phyloP scores from a whole-genome alignment of 345 rosid species.

The Euphorbia peplus region DNA sequence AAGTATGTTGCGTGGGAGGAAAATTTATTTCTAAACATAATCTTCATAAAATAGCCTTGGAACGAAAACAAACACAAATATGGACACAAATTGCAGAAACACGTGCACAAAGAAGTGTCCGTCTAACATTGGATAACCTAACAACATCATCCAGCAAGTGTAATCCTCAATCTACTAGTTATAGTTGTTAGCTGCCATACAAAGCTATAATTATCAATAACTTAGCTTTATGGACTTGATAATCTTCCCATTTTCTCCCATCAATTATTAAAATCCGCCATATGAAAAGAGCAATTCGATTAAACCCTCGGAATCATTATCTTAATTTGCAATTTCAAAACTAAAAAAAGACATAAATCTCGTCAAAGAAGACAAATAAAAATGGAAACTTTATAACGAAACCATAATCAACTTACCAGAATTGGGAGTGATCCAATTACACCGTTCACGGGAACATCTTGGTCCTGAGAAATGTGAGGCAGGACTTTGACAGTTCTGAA shows the following conservation, averaged over 20 bases:
- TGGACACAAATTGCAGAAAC: too few relatives aligned
- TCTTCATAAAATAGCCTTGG: too few relatives aligned
- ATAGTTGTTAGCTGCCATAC: neutral
- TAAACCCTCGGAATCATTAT: neutral
- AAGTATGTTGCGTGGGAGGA: too few relatives aligned
- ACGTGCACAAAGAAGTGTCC: too few relatives aligned
- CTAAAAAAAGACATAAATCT: neutral
- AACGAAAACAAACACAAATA: too few relatives aligned
- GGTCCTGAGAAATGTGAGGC: slow-evolving; percentile 24
- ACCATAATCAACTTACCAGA: slow-evolving; percentile 49
- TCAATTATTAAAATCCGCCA: neutral
- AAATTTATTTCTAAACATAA: too few relatives aligned
- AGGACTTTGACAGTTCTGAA: slow-evolving; percentile 28
- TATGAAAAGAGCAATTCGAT: neutral
- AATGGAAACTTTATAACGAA: neutral
- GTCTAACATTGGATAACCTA: too few relatives aligned
- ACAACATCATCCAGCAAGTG: neutral
- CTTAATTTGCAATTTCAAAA: neutral
- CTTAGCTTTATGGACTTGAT: neutral
- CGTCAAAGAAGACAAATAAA: neutral
- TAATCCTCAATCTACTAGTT: neutral
- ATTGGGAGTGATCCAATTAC: slow-evolving; percentile 87
- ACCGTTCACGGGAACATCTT: slow-evolving; percentile 54
- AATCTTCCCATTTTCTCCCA: neutral
- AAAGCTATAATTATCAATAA: neutral